Percentiles rank a stretch among this genome's conserved stretches.
Evolutionary conservation across 2,329 filamentous ascomycete species (phyloP).

Genomic region (Pseudomassariella vexata): DNA sequence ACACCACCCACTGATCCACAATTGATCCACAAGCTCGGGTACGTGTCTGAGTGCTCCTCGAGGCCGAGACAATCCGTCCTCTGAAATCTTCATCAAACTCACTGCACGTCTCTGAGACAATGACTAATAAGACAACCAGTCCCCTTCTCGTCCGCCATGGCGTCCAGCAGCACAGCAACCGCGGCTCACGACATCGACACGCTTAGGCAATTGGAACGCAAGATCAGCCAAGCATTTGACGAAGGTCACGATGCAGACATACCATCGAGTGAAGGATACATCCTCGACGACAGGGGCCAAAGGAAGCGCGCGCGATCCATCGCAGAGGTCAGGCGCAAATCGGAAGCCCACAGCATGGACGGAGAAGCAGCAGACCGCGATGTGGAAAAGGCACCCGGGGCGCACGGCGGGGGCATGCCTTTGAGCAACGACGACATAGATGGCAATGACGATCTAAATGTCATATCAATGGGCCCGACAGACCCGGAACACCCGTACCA

Average conservation of each 20-base stretch:
- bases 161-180: too few species aligned
- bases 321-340: constrained; percentile 15
- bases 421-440: constrained; percentile 18
- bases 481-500: constrained; percentile 49
- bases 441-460: constrained; percentile 5
- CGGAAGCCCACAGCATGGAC: constrained; percentile 6
- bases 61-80: too few species aligned
- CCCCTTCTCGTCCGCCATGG: background rate
- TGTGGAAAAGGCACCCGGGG: constrained; percentile 15
- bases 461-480: too few species aligned
- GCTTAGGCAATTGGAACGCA: constrained; percentile 17
- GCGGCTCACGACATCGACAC: constrained; percentile 7
- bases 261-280: constrained; percentile 38
- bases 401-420: constrained; percentile 5
- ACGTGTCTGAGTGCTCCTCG: too few species aligned
- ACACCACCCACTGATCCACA: too few species aligned
- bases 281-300: constrained; percentile 33
- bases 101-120: too few species aligned
- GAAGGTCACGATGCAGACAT: constrained; percentile 46
- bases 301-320: constrained; percentile 30
- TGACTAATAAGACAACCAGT: background rate
- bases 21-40: too few species aligned
- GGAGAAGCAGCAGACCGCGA: constrained; percentile 12
- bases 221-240: constrained; percentile 32
- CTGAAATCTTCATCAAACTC: too few species aligned